Evolutionary conservation across 1,139 yeast species (phyloP), one percentile per base, ranked within the genome.

Genomic region (Candida sojae): DNA sequence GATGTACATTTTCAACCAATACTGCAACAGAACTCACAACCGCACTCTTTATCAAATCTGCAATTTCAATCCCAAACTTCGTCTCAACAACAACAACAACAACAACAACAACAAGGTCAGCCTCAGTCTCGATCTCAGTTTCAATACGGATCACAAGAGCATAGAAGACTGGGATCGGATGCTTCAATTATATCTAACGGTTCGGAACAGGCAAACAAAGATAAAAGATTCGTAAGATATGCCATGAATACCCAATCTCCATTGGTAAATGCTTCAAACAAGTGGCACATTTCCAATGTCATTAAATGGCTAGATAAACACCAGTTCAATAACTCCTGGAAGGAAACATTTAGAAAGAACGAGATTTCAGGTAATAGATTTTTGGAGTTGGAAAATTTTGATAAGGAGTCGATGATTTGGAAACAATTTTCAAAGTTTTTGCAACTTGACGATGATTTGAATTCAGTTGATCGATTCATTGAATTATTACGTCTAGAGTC

Each of bases 321-420:
- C 61, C 77, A 79, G 32, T 91, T 91, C 64, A 87, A 88, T 53
- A 78, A 76, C 5, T 75, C 85, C 10, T 91, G 97, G 97, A 72
- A 78, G 30, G 80, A 75, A 9, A 77, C 85, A 9, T 87, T 90
- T 62, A 70, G 70, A 34, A 72, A 75, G 42, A 78, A 84, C 53
- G 83, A 82, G 49, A 73, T 89, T 2, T 71, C 77, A 5, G 92
- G 93, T 0, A 78, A 80, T 45, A 70, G 79, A 34, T 90, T 90
- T 58, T 67, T 90, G 26, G 84, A 82, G 48, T 70, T 91, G 53
- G 79, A 84, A 39, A 88, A 85, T 47, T 87, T 87, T 61, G 90
- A 85, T 61, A 71, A 56, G 61, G 77, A 57, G 66, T 77, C 73
- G 60, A 72, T 62, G 63, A 75, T 63, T 60, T 80, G 75, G 77